A percentile compares a stretch with the other conserved stretches of the same genome.
phyloP scores from a whole-genome alignment of 2,329 filamentous ascomycete genomes.

The Rhinocladiella similis region DNA sequence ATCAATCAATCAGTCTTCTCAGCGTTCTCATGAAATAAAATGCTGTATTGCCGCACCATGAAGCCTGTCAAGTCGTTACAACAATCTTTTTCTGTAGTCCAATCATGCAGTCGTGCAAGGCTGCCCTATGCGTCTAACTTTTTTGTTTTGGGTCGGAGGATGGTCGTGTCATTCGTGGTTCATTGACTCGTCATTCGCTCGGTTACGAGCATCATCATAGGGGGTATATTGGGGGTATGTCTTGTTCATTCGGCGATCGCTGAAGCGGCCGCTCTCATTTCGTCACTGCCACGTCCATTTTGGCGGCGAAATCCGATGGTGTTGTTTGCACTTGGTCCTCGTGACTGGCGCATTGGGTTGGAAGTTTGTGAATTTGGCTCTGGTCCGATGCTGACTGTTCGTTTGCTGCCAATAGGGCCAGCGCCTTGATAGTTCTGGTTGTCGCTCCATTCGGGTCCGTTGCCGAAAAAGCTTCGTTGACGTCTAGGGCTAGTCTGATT shows the following conservation, averaged over 20 bases:
- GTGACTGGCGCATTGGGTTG: constrained; percentile 61
- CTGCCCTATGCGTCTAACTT: constrained; percentile 33
- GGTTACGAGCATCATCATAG: constrained; percentile 27
- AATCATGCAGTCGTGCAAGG: constrained; percentile 30
- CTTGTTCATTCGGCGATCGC: constrained; percentile 57
- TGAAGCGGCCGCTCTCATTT: constrained; percentile 63
- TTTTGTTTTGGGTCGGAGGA: constrained; percentile 23
- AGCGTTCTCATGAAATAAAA: constrained; percentile 20
- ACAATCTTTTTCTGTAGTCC: constrained; percentile 30
- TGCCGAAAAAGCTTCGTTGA: constrained; percentile 29
- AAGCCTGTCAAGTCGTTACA: constrained; percentile 27
- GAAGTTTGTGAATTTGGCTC: constrained; percentile 57
- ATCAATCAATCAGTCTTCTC: constrained; percentile 24
- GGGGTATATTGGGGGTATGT: constrained; percentile 29
- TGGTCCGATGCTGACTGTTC: constrained; percentile 60
- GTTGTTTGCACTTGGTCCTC: constrained; percentile 61
- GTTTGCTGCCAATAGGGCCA: constrained; percentile 65
- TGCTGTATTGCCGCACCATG: constrained; percentile 25
- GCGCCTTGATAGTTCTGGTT: constrained; percentile 36
- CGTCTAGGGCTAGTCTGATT: constrained; percentile 44
- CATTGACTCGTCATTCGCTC: constrained; percentile 31
- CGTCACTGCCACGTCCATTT: constrained; percentile 66
- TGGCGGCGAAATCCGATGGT: constrained; percentile 59
- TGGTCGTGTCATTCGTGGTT: constrained; percentile 31
- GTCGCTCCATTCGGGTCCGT: constrained; percentile 28